These are phyloP conservation scores for Melastoma candidum DNA, from an alignment of 441 rosid genomes.

Conservation along the genomic window DNA sequence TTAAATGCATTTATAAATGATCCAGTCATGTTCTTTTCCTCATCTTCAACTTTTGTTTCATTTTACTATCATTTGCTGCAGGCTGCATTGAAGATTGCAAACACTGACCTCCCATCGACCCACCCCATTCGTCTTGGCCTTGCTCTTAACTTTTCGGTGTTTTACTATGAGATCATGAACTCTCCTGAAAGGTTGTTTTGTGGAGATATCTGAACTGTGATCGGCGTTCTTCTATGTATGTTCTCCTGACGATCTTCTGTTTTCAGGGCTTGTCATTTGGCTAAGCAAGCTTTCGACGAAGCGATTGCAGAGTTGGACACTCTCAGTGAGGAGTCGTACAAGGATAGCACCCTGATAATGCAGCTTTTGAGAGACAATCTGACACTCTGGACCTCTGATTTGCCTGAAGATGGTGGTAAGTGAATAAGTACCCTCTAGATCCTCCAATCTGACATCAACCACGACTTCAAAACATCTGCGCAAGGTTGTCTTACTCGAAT, in stretches of 20 bases:
- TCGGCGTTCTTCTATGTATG: background rate
- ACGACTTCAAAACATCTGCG: background rate
- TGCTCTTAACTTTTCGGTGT: conserved; percentile 96
- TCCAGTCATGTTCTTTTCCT: conserved; percentile 1
- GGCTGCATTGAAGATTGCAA: conserved; percentile 89
- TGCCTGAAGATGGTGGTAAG: conserved; percentile 97
- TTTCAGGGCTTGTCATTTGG: conserved; percentile 96
- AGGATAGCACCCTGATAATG: conserved; percentile 96
- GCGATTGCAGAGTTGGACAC: conserved; percentile 97
- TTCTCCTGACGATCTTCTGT: background rate
- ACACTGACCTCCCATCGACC: conserved; percentile 85
- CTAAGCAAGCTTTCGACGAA: conserved; percentile 99
- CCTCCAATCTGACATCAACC: background rate
- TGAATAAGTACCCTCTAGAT: background rate
- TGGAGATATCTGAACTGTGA: background rate
- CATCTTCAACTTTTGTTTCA: background rate
- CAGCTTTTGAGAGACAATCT: conserved; percentile 97
- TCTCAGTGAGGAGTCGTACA: conserved; percentile 94
- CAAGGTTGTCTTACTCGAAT: background rate
- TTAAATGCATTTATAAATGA: background rate
- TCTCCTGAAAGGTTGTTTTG: conserved; percentile 74
- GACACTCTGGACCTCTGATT: conserved; percentile 98
- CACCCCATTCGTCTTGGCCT: conserved; percentile 99
- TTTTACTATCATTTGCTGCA: conserved; percentile 14
- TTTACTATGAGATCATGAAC: conserved; percentile 97